These are phyloP conservation scores for Gossypium raimondii DNA, from an alignment of 345 rosid genomes.

Conservation along the genomic window DNA sequence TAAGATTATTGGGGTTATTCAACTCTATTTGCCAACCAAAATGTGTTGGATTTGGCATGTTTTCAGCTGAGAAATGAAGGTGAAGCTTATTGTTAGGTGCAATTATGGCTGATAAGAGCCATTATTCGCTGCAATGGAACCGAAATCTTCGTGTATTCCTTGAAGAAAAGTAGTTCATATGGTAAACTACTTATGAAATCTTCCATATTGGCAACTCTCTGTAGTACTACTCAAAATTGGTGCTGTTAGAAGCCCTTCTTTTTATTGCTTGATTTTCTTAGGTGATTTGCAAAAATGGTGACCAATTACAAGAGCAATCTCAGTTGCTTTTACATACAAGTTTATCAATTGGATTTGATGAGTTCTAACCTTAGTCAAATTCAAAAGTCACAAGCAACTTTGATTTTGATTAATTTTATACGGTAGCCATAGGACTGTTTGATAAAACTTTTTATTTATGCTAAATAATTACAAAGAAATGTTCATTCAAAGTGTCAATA, in stretches of 20 bases:
- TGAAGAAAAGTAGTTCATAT: slow-evolving; percentile 36
- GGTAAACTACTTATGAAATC: slow-evolving; percentile 51
- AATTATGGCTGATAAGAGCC: no score
- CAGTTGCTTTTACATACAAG: no score
- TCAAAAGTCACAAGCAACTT: slow-evolving; percentile 9
- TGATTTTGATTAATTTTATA: not conserved
- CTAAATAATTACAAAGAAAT: not conserved
- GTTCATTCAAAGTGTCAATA: not conserved
- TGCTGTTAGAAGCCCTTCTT: no score
- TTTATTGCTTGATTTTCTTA: no score
- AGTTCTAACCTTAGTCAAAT: not conserved
- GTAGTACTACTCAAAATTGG: no score
- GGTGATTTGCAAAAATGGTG: no score
- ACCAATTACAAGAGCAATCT: no score
- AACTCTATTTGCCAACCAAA: no score
- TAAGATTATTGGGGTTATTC: no score
- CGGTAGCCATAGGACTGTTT: not conserved
- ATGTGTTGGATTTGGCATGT: no score
- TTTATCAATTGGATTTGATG: not conserved
- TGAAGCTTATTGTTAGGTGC: no score
- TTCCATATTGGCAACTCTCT: not conserved
- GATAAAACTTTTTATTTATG: not conserved
- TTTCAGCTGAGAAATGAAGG: no score
- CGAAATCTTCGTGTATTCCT: slow-evolving; percentile 8
- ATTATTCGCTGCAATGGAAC: slow-evolving; percentile 31